A percentile compares a stretch with the other conserved stretches of the same genome.
Evolutionary conservation across 805 yeast species (phyloP).

Genomic region (Zygoascus flipseniorum): DNA sequence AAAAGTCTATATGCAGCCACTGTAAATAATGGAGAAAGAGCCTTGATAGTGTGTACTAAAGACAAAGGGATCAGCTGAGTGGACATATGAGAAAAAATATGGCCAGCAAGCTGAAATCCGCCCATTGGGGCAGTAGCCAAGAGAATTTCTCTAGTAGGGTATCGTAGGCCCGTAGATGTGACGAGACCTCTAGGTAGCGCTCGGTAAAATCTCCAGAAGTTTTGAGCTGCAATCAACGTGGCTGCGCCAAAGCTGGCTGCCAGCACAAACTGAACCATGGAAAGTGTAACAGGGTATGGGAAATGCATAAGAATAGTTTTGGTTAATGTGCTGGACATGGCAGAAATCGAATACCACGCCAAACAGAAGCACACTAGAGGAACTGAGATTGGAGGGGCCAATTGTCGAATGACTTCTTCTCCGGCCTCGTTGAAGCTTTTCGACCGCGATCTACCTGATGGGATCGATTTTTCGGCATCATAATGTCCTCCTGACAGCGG

Average conservation of each 20-base stretch:
- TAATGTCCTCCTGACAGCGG: background rate
- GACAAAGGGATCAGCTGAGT: slow-evolving; percentile 90
- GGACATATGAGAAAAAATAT: slow-evolving; percentile 85
- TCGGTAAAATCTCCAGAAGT: slow-evolving; percentile 24
- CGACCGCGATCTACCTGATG: slow-evolving; percentile 12
- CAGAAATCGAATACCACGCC: slow-evolving; percentile 74
- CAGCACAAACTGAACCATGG: slow-evolving; percentile 76
- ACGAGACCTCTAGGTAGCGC: slow-evolving; percentile 30
- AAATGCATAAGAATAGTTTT: slow-evolving; percentile 65
- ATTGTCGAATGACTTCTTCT: slow-evolving; percentile 29
- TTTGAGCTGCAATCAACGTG: slow-evolving; percentile 34
- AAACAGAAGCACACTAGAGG: slow-evolving; percentile 50
- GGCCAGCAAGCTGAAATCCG: slow-evolving; percentile 85
- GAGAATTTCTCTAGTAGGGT: slow-evolving; percentile 24
- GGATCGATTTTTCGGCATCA: background rate
- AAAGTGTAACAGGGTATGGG: slow-evolving; percentile 77
- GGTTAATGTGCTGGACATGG: slow-evolving; percentile 72
- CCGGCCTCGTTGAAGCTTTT: slow-evolving; percentile 18
- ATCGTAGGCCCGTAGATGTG: slow-evolving; percentile 19
- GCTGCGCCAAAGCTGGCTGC: slow-evolving; percentile 54
- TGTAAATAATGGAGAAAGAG: slow-evolving; percentile 82
- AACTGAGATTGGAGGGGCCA: slow-evolving; percentile 36
- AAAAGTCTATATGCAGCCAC: slow-evolving; percentile 66
- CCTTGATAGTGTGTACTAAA: slow-evolving; percentile 87
- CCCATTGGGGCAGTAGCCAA: slow-evolving; percentile 81